Conservation (phyloP, 1,139 yeast species). For the Pichia sp. region DNA sequence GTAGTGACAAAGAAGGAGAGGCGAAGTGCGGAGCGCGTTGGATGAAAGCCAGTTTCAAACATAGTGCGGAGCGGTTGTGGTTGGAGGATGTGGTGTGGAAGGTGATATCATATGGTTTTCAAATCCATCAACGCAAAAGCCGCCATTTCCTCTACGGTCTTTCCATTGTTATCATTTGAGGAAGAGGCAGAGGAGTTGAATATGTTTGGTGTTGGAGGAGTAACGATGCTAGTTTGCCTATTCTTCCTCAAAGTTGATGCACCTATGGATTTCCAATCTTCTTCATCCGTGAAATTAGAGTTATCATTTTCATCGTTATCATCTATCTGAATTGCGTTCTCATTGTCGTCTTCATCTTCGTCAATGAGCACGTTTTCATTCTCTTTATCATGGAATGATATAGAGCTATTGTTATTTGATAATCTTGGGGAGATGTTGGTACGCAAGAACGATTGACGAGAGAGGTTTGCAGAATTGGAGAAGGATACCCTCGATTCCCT, state of each 20-base stretch:
- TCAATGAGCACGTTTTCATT: slow-evolving; percentile 11
- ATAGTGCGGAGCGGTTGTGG: no score
- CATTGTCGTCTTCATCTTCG: slow-evolving; percentile 9
- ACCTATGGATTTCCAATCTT: slow-evolving; percentile 90
- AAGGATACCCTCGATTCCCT: slow-evolving; percentile 29
- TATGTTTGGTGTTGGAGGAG: slow-evolving; percentile 20
- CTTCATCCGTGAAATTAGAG: slow-evolving; percentile 53
- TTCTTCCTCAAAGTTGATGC: slow-evolving; percentile 51
- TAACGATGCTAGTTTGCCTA: slow-evolving; percentile 19
- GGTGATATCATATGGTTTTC: slow-evolving; percentile 31
- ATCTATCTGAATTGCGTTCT: slow-evolving; percentile 5
- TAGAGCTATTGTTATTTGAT: slow-evolving; percentile 20
- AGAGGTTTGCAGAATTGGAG: slow-evolving; percentile 26
- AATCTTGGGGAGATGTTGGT: slow-evolving; percentile 19
- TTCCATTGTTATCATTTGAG: slow-evolving; percentile 6
- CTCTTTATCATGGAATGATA: slow-evolving; percentile 6
- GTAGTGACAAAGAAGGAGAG: no score
- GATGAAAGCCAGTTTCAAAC: no score
- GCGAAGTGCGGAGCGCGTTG: no score
- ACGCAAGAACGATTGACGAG: slow-evolving; percentile 29
- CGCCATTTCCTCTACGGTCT: slow-evolving; percentile 40
- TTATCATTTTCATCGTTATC: slow-evolving; percentile 1
- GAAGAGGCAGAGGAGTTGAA: neutral
- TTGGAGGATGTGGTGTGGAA: no score
- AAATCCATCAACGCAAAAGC: slow-evolving; percentile 59